These are phyloP conservation scores for Tuber umbilicatum DNA, from an alignment of 495 filamentous ascomycete genomes.

Conservation along the genomic window DNA sequence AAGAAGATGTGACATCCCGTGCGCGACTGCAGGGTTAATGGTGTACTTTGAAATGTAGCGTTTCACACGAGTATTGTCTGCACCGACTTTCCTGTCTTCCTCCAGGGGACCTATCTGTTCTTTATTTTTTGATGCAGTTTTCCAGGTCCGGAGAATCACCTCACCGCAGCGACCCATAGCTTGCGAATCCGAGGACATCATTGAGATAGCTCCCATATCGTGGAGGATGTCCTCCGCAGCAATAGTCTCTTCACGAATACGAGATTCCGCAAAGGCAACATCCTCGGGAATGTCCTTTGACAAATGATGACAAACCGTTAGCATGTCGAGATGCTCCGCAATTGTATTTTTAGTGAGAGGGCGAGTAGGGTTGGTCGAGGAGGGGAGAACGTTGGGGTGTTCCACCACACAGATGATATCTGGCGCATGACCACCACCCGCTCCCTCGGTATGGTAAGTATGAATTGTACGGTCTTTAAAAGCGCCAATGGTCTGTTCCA, in stretches of 20 bases:
- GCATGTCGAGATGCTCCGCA: constrained; percentile 96
- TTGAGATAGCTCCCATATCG: constrained; percentile 90
- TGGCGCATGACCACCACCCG: constrained; percentile 90
- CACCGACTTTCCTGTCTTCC: constrained; percentile 73
- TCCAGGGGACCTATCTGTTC: constrained; percentile 67
- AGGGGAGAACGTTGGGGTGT: constrained; percentile 84
- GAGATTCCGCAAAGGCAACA: constrained; percentile 89
- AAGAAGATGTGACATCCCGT: constrained; percentile 86
- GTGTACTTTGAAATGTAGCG: constrained; percentile 96
- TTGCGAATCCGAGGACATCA: constrained; percentile 97
- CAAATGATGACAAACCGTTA: constrained; percentile 97
- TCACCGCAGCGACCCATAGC: constrained; percentile 97
- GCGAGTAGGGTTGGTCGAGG: constrained; percentile 86
- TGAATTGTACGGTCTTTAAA: constrained; percentile 91
- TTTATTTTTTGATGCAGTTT: constrained; percentile 98
- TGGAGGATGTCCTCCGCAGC: constrained; percentile 96
- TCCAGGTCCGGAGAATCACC: constrained; percentile 91
- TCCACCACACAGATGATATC: constrained; percentile 96
- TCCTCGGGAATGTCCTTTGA: constrained; percentile 90
- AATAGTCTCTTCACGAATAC: constrained; percentile 93
- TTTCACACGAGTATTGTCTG: constrained; percentile 91
- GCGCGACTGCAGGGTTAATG: constrained; percentile 88
- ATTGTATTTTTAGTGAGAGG: constrained; percentile 91
- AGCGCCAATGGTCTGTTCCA: constrained; percentile 81
- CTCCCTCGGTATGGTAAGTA: constrained; percentile 97